phyloP scores from a whole-genome alignment of 495 filamentous ascomycete genomes.

The Astrothelium subdiscretum region DNA sequence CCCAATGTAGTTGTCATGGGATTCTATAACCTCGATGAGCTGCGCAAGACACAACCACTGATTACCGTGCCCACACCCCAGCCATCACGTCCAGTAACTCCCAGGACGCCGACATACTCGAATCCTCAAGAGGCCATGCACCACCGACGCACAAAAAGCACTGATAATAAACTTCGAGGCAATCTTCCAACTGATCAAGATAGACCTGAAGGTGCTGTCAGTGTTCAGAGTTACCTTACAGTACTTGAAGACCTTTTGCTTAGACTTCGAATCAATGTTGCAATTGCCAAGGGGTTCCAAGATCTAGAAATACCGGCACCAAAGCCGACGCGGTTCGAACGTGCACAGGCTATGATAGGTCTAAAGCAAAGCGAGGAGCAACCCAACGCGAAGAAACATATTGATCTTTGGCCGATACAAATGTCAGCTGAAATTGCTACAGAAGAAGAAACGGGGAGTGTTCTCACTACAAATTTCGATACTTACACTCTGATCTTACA shows the following conservation, averaged over 20 bases:
- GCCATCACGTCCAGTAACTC: slow-evolving; percentile 12
- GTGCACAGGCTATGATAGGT: slow-evolving; percentile 8
- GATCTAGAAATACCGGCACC: slow-evolving; percentile 53
- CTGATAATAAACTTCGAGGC: slow-evolving; percentile 34
- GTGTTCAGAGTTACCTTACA: slow-evolving; percentile 60
- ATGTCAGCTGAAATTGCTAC: slow-evolving; percentile 66
- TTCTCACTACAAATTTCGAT: slow-evolving; percentile 83
- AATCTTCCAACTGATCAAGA: slow-evolving; percentile 51
- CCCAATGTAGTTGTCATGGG: slow-evolving; percentile 76
- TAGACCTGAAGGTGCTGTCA: slow-evolving; percentile 49
- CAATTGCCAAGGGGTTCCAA: slow-evolving; percentile 73
- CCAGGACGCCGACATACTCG: slow-evolving; percentile 14
- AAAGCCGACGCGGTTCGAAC: slow-evolving; percentile 15
- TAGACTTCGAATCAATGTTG: slow-evolving; percentile 72
- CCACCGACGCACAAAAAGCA: slow-evolving; percentile 34
- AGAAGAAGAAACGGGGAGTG: slow-evolving; percentile 45
- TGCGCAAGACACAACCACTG: slow-evolving; percentile 44
- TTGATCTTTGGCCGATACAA: slow-evolving; percentile 83
- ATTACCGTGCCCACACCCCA: slow-evolving; percentile 33
- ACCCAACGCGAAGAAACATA: slow-evolving; percentile 57
- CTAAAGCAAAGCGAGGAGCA: slow-evolving; percentile 30
- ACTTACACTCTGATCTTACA: slow-evolving; percentile 85
- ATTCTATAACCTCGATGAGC: slow-evolving; percentile 65
- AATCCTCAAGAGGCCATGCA: slow-evolving; percentile 9
- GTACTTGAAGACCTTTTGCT: slow-evolving; percentile 73